Evolutionary conservation across 495 filamentous ascomycete species (phyloP), one percentile per base, ranked within the genome.

Genomic region (Penicillium turbatum): DNA sequence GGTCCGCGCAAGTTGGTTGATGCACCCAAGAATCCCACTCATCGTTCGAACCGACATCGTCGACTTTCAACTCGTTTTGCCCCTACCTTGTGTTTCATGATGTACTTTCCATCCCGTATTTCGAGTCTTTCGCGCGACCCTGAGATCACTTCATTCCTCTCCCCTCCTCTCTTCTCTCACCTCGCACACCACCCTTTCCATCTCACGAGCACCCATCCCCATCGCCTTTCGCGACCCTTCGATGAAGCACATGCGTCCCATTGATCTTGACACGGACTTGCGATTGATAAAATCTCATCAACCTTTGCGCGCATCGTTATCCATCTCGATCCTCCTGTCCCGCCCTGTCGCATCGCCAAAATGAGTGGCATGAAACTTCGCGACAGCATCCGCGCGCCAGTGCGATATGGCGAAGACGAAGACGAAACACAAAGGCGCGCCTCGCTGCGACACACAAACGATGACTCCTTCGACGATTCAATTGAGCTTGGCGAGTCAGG

Each of bases 281-380:
- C 39, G 19, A 43, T 6, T 35, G 13, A 41, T 12, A 29, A 29
- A 12, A 9, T n/a, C 35, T 4, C 9, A 38, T 15, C 5, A 8
- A 10, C 6, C 3, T 8, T n/a, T 16, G 1, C 35, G 24, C 21
- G 47, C 21, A 12, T 26, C 15, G 12, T 16, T n/a, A 2, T 16
- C 11, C 7, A 41, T 15, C 11, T 13, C 16, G 34, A 21, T 21
- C 17, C 12, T 31, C 34, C n/a, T 27, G 8, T 9, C 21, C 13
- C 36, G 17, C 17, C 13, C 13, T 30, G 35, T 24, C 49, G 6
- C 27, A 17, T 21, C 47, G 57, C 27, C 40, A 62, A 43, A 48
- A 43, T 34, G 40, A 48, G 38, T 26, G 17, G 39, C 13, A 66
- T 63, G 59, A 62, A 49, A 9, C 62, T 69, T 1, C 64, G 63